Base-by-base conservation (phyloP, 306 rosid genomes). In the Lablab purpureus region DNA sequence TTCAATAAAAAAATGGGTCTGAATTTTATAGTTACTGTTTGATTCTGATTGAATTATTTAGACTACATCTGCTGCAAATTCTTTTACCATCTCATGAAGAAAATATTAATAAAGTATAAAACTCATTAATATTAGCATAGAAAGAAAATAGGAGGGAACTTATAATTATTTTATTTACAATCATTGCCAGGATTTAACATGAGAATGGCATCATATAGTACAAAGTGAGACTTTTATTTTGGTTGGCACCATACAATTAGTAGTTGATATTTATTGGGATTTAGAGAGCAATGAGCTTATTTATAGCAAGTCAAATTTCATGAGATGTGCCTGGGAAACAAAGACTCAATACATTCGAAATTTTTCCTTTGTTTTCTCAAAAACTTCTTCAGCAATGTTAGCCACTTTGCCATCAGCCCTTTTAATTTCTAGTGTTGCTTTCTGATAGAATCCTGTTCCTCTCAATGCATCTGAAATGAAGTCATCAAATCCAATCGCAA, bases 401-500 rank as follows among this genome's bases (percentile, higher is more conserved):
- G 98, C 99, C 4, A 88, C 97, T 10, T 88, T 91, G 9, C 99
- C 99, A 66, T 92, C 99, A 18, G 98, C 99, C 81, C 89, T 88
- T 86, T 91, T 95, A 80, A 95, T 95, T 83, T 92, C 99, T 89
- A 95, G 23, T 28, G 84, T 81, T 63, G 98, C 94, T 75, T 95
- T 95, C 89, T 95, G 99, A 47, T 92, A 95, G 74, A 76, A 81
- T 40, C 90, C 97, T 23, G 99, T 95, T 0, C 99, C 99, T 83
- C 99, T 67, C 18, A 95, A 62, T 45, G 98, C 99, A 74, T 95
- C 97, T 0, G 99, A 97, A 58, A 95, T 95, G 76, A 92, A 95
- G 81, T 92, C 99, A 76, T 95, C 99, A 19, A 95, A 95, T 27
- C 99, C 99, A 56, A 95, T 90, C 0, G 99, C 97, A 66, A 95